A percentile compares a stretch with the other conserved stretches of the same genome.
Conservation (phyloP, 129 eudicot genomes). For the Lactuca sativa region DNA sequence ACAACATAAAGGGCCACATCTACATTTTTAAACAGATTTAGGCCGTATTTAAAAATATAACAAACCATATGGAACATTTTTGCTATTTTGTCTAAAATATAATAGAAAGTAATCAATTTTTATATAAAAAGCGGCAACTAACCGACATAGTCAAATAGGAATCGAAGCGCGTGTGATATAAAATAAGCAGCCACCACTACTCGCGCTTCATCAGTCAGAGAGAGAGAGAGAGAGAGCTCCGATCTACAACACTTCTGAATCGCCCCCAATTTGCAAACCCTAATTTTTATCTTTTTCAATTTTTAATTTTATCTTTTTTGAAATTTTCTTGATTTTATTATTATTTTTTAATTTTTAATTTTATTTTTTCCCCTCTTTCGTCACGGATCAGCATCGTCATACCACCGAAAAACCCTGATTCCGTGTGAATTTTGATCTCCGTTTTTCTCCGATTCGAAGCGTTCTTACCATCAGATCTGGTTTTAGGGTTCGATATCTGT, state of each 20-base stretch:
- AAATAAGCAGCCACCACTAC: slow-evolving; percentile 13
- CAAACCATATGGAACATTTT: too few relatives aligned
- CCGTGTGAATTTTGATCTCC: slow-evolving; percentile 15
- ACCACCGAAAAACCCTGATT: slow-evolving; percentile 33
- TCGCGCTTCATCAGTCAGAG: slow-evolving; percentile 30
- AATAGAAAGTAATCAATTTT: too few relatives aligned
- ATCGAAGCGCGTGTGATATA: slow-evolving; percentile 18
- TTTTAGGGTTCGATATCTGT: slow-evolving; percentile 4
- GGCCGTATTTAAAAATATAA: too few relatives aligned
- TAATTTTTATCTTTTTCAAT: slow-evolving; percentile 18
- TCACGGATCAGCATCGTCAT: slow-evolving; percentile 23
- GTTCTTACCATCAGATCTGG: slow-evolving; percentile 25
- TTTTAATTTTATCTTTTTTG: slow-evolving; percentile 1
- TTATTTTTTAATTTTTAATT: slow-evolving; percentile 10
- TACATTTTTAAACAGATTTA: too few relatives aligned
- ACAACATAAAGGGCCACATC: too few relatives aligned
- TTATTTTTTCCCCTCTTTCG: slow-evolving; percentile 29
- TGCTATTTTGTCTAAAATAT: too few relatives aligned
- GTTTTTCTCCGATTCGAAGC: slow-evolving; percentile 19
- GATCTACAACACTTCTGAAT: slow-evolving; percentile 38
- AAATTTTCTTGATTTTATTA: neutral
- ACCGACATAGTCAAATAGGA: slow-evolving; percentile 6
- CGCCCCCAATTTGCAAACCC: slow-evolving; percentile 43
- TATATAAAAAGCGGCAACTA: slow-evolving; percentile 1
- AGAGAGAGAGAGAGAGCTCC: slow-evolving; percentile 24